phyloP scores from a whole-genome alignment of 306 rosid species.

The Sophora flavescens region DNA sequence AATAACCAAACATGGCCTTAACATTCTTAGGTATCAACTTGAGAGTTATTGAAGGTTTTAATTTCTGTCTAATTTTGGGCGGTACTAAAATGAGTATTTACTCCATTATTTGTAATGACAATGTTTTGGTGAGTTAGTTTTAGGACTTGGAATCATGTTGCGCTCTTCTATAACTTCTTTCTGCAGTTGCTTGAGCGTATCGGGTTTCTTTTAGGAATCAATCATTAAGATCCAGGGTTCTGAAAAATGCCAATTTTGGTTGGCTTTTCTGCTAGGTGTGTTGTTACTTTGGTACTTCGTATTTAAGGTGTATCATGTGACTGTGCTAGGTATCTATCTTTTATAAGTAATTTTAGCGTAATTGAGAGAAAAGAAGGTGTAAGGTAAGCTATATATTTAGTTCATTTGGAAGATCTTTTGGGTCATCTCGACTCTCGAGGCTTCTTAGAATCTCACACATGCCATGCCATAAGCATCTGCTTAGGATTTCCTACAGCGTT shows the following conservation, averaged over 20 bases:
- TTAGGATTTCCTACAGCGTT: conserved; percentile 27
- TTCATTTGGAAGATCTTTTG: conserved; percentile 18
- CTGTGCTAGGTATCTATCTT: background rate
- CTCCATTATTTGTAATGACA: background rate
- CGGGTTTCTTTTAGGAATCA: background rate
- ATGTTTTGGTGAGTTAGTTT: conserved; percentile 6
- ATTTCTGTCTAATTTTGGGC: background rate
- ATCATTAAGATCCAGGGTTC: background rate
- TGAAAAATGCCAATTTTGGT: background rate
- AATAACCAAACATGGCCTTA: background rate
- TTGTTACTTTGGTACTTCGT: background rate
- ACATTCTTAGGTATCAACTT: background rate
- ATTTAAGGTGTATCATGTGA: conserved; percentile 34
- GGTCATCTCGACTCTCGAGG: conserved; percentile 27
- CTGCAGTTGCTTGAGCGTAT: conserved; percentile 10
- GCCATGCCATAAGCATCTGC: conserved; percentile 30
- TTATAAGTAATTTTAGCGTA: conserved; percentile 5
- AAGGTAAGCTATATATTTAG: background rate
- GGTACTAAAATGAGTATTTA: background rate
- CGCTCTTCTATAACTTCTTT: conserved; percentile 15
- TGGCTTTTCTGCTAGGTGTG: background rate
- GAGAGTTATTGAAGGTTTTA: background rate
- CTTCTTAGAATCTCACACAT: conserved; percentile 25
- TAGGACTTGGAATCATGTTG: background rate
- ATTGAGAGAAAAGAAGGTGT: conserved; percentile 10